A percentile compares a stretch with the other conserved stretches of the same genome.
Evolutionary conservation across 208 protist species (phyloP).

Genomic region (Histomonas meleagridis): DNA sequence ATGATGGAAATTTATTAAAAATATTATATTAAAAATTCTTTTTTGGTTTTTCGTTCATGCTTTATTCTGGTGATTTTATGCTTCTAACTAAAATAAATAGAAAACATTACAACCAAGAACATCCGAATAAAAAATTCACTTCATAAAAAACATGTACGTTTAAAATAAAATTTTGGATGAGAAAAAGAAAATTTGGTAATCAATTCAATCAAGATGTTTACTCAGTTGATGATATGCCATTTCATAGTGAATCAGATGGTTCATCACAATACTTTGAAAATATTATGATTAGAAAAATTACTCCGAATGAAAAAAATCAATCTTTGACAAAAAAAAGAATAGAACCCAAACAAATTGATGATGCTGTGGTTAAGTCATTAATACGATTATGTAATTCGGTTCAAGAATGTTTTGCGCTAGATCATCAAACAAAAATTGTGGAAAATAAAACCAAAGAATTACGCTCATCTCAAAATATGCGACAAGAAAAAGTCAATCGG

Average conservation of each 20-base stretch:
- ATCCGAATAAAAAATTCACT: no score
- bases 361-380: conserved; percentile 13
- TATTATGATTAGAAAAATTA: not conserved
- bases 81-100: no score
- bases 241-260: not conserved
- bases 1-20: no score
- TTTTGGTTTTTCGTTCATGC: no score
- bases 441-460: not conserved
- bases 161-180: no score
- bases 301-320: not conserved
- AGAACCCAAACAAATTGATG: not conserved
- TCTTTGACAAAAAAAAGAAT: conserved; percentile 10
- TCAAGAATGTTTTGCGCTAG: conserved; percentile 15
- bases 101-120: no score
- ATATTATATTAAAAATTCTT: no score
- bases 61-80: no score
- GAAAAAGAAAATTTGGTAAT: not conserved
- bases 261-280: no score
- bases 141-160: no score
- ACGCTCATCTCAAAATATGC: not conserved
- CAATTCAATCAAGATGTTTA: not conserved
- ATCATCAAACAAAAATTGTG: not conserved
- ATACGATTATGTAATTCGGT: not conserved
- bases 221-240: conserved; percentile 16
- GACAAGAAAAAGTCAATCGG: not conserved